Evolutionary conservation across 352 stramenopile genomes (phyloP), one percentile per base, ranked within the genome.

Genomic region (Phytophthora tentaculata): DNA sequence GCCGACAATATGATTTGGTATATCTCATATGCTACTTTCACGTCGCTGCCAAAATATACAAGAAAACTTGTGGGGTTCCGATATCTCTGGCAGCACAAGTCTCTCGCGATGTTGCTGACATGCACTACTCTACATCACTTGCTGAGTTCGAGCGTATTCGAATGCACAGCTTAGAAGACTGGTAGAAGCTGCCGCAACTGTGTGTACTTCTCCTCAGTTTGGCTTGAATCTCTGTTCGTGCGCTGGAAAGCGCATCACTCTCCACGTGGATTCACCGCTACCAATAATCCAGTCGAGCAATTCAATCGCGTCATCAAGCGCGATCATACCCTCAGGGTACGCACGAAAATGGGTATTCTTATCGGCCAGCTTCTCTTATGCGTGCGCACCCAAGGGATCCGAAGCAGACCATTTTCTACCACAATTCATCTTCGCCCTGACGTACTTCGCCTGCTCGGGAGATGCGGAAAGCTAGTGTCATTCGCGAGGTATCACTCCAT

Each of bases 281-380:
- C 50, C 3, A 67, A 61, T 10, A 61, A 61, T 26, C 49, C 37
- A 8, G 39, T 60, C 0, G 28, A 56, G 26, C 41, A 67, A 26
- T 61, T 61, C 5, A 61, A 67, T 16, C 37, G 48, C 3, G n/a
- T 29, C 13, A 50, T 55, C 22, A 64, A 56, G 16, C 28, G 45
- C 3, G 48, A 47, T 5, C 58, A 53, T 32, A 53, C 39, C 0
- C 19, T 60, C 5, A 39, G 20, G 4, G 3, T 49, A 0, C 50
- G 50, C 28, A 41, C 56, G 0, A 61, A 67, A 29, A 61, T 61
- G 26, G 50, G 23, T 1, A 59, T 26, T 0, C 39, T 66, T 4
- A 53, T 60, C 13, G 39, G 23, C 12, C 49, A 53, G 19, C 48
- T 66, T 12, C 6, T 53, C 4, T 28, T 64, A 5, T 58, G 48